phyloP scores from a whole-genome alignment of 768 basidiomycete genomes.

The Auricularia sp. region DNA sequence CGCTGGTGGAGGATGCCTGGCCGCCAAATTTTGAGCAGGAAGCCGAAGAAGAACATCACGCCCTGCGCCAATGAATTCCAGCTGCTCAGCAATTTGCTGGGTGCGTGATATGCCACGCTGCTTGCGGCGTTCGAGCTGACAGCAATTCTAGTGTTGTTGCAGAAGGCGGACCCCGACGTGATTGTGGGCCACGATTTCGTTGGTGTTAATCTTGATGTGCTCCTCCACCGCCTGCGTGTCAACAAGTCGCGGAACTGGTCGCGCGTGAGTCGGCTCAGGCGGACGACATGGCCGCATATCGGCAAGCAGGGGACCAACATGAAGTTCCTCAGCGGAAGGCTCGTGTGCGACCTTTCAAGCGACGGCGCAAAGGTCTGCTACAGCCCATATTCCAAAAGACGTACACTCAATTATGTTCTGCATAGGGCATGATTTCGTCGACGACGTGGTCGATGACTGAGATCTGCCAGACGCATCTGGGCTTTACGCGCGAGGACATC shows the following conservation, averaged over 20 bases:
- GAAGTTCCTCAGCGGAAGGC: constrained; percentile 69
- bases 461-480: constrained; percentile 88
- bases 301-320: constrained; percentile 78
- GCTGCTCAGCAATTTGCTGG: constrained; percentile 71
- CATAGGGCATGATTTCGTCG: constrained; percentile 88
- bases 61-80: constrained; percentile 75
- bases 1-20: constrained; percentile 58
- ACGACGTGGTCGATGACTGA: constrained; percentile 98
- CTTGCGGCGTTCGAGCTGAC: constrained; percentile 1
- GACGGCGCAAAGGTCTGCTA: constrained; percentile 78
- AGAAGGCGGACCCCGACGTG: constrained; percentile 87
- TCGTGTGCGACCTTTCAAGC: constrained; percentile 87
- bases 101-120: constrained; percentile 24
- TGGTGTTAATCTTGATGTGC: constrained; percentile 79
- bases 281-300: constrained; percentile 71
- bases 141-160: constrained; percentile 45
- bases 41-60: constrained; percentile 41
- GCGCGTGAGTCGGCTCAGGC: constrained; percentile 79
- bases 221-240: constrained; percentile 84
- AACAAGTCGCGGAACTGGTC: constrained; percentile 92
- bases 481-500: constrained; percentile 80
- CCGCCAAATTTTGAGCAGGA: constrained; percentile 72
- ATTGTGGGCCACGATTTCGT: constrained; percentile 92
- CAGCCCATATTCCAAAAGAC: background rate
- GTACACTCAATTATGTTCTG: background rate